Evolutionary conservation across 2,329 filamentous ascomycete species (phyloP).

Genomic region (Colletotrichum sp.): DNA sequence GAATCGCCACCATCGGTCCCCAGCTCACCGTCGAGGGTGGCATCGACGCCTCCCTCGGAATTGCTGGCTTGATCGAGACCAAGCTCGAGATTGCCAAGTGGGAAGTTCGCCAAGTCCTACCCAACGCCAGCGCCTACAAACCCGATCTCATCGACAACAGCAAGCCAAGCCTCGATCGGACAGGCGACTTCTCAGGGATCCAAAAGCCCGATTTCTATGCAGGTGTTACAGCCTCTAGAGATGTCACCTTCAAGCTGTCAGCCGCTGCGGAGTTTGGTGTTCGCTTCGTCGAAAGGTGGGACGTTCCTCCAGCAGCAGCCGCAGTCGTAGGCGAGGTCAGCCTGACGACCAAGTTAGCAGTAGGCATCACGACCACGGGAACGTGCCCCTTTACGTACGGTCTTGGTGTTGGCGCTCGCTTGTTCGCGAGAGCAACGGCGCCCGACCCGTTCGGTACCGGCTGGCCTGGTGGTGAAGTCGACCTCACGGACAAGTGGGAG

Average conservation of each 20-base stretch:
- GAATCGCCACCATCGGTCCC: constrained; percentile 35
- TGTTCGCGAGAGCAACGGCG: too few relatives aligned
- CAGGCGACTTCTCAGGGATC: constrained; percentile 16
- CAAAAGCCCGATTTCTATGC: constrained; percentile 26
- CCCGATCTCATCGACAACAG: constrained; percentile 6
- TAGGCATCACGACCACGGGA: too few relatives aligned
- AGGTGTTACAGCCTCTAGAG: constrained; percentile 21
- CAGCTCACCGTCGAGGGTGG: constrained; percentile 28
- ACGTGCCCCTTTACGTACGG: too few relatives aligned
- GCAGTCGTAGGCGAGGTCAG: too few relatives aligned
- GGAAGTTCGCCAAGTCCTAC: constrained; percentile 19
- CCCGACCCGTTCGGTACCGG: too few relatives aligned
- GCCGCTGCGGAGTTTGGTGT: too few relatives aligned
- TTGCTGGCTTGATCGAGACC: constrained; percentile 29
- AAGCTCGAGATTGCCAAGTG: constrained; percentile 30
- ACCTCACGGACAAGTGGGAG: too few relatives aligned
- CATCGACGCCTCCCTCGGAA: constrained; percentile 24
- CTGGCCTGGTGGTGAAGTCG: too few relatives aligned
- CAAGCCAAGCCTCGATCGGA: constrained; percentile 20
- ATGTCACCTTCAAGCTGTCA: constrained; percentile 7
- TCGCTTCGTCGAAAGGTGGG: too few relatives aligned
- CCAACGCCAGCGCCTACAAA: background rate
- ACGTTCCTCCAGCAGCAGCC: too few relatives aligned
- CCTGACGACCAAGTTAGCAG: too few relatives aligned
- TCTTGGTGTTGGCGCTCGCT: too few relatives aligned